Percentiles rank a stretch among this genome's conserved stretches.
Conservation (phyloP, 2,329 filamentous ascomycete species). For the Epichloe glyceriae region DNA sequence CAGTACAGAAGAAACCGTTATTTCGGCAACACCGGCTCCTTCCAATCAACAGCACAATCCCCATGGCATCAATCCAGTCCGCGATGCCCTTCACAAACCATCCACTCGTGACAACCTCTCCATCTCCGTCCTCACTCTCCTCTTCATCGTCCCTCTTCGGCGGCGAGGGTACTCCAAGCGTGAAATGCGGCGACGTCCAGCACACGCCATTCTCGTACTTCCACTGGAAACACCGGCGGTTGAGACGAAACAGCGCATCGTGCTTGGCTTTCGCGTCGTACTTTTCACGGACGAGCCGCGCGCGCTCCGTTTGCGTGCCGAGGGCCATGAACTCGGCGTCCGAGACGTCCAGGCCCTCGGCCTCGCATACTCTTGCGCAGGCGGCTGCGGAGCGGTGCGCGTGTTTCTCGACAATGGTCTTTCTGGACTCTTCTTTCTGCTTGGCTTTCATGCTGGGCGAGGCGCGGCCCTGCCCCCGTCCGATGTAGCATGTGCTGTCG, state of each 20-base stretch:
- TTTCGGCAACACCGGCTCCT: constrained; percentile 9
- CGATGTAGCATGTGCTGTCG: constrained; percentile 33
- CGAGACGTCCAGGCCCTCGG: constrained; percentile 23
- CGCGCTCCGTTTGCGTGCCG: constrained; percentile 16
- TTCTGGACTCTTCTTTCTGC: constrained; percentile 26
- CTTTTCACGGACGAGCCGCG: constrained; percentile 14
- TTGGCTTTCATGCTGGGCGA: constrained; percentile 19
- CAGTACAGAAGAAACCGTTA: not conserved
- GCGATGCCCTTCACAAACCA: constrained; percentile 35
- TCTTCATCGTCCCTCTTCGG: constrained; percentile 1
- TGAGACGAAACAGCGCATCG: constrained; percentile 15
- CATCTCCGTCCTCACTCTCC: constrained; percentile 10
- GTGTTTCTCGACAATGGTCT: constrained; percentile 28
- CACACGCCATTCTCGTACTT: constrained; percentile 31
- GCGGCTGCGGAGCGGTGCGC: constrained; percentile 32
- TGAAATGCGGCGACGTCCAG: constrained; percentile 30
- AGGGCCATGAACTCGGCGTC: constrained; percentile 20
- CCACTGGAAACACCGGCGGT: constrained; percentile 33
- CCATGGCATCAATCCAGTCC: constrained; percentile 32
- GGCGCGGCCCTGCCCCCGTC: constrained; percentile 22
- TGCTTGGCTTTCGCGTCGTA: constrained; percentile 13
- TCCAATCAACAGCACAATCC: constrained; percentile 30
- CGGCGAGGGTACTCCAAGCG: constrained; percentile 26
- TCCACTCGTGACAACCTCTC: constrained; percentile 24
- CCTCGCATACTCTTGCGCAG: constrained; percentile 37